phyloP scores from a whole-genome alignment of 148 eudicot species.

The Diospyros lotus region DNA sequence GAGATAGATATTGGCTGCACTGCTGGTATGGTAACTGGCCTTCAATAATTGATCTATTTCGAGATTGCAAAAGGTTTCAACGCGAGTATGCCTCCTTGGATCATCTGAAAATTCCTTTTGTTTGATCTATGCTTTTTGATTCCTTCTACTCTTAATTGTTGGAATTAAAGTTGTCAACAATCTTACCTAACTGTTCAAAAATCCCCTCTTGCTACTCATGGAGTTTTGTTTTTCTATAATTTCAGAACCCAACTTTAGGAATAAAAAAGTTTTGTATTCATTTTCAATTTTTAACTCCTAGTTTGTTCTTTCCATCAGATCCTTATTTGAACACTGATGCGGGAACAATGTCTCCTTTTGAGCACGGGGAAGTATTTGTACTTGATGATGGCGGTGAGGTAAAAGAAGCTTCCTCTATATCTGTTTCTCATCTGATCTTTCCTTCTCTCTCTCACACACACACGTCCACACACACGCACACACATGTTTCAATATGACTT shows the following conservation, averaged over 20 bases:
- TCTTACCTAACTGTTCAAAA: background rate
- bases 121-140: too few relatives aligned
- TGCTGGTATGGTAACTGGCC: background rate
- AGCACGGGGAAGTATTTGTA: slow-evolving; percentile 95
- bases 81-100: background rate
- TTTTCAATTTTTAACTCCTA: background rate
- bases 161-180: too few relatives aligned
- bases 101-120: background rate
- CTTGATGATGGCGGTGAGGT: slow-evolving; percentile 99
- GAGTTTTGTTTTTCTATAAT: background rate
- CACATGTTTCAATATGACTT: background rate
- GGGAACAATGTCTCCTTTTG: slow-evolving; percentile 98
- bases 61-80: too few relatives aligned
- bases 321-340: slow-evolving; percentile 97
- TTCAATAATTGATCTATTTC: too few relatives aligned
- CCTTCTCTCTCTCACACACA: background rate
- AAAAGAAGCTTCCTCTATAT: slow-evolving; percentile 13
- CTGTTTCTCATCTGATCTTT: background rate
- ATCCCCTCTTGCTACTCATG: background rate
- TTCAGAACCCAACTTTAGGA: background rate
- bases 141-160: too few relatives aligned
- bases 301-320: slow-evolving; percentile 37
- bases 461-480: too few relatives aligned
- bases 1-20: background rate
- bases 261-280: background rate